Evolutionary conservation across 2,329 filamentous ascomycete species (phyloP).

Genomic region (Arthrinium puccinioides): DNA sequence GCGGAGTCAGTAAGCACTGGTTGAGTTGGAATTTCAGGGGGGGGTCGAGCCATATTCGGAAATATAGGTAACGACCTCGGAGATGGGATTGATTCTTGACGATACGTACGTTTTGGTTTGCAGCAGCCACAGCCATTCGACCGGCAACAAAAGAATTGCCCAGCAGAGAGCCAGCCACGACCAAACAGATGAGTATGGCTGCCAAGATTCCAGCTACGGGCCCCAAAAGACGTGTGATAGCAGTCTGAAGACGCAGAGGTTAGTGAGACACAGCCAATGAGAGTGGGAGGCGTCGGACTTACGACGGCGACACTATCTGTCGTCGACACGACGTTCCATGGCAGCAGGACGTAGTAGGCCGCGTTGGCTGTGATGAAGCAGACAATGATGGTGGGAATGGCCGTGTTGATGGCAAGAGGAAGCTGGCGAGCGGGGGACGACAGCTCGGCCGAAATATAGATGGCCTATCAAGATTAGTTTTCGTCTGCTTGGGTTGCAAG

Average conservation of each 20-base stretch:
- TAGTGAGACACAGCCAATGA: not conserved
- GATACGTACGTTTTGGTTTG: constrained; percentile 41
- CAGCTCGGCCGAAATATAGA: constrained; percentile 49
- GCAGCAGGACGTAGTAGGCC: constrained; percentile 55
- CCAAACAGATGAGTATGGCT: constrained; percentile 50
- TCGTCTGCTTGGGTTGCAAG: not conserved
- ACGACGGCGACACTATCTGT: constrained; percentile 59
- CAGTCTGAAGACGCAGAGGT: constrained; percentile 34
- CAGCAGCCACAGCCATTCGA: constrained; percentile 53
- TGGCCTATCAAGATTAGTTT: constrained; percentile 40
- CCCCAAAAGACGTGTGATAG: constrained; percentile 47
- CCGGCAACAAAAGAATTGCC: constrained; percentile 57
- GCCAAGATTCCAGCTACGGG: constrained; percentile 43
- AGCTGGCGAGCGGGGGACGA: constrained; percentile 43
- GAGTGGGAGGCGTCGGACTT: constrained; percentile 25
- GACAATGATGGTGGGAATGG: constrained; percentile 50
- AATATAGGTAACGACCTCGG: too few species aligned
- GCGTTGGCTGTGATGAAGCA: constrained; percentile 55
- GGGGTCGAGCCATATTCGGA: not conserved
- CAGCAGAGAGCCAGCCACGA: constrained; percentile 54
- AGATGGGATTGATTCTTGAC: too few species aligned
- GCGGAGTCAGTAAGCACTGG: too few species aligned
- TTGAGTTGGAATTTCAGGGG: too few species aligned
- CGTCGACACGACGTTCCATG: constrained; percentile 49
- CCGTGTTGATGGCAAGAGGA: constrained; percentile 54